Percentiles rank a stretch among this genome's conserved stretches.
Evolutionary conservation across 2,329 filamentous ascomycete genomes (phyloP).

Genomic region (Septoria linicola): DNA sequence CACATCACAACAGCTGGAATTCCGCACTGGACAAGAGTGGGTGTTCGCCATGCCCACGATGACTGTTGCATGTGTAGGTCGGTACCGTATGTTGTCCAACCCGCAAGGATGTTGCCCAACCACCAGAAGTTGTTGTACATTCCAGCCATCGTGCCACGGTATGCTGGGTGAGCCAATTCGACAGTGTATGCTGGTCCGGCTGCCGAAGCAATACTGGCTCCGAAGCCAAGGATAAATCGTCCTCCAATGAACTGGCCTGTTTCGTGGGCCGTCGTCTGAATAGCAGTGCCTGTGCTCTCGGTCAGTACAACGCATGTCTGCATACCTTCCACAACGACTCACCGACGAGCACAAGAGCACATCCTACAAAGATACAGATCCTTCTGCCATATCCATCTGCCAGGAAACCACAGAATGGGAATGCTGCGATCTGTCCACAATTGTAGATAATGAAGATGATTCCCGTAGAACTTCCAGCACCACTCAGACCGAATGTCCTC

Average conservation of each 20-base stretch:
- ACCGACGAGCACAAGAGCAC: constrained; percentile 53
- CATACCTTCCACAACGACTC: not conserved
- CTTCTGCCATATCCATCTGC: constrained; percentile 51
- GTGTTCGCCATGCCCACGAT: constrained; percentile 50
- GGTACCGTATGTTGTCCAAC: constrained; percentile 39
- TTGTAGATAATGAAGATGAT: constrained; percentile 49
- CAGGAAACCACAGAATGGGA: constrained; percentile 46
- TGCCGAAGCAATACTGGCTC: constrained; percentile 55
- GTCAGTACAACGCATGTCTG: not conserved
- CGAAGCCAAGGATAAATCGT: constrained; percentile 45
- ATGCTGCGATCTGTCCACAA: constrained; percentile 52
- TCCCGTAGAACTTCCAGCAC: constrained; percentile 50
- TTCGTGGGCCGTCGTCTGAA: constrained; percentile 51
- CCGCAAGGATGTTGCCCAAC: constrained; percentile 54
- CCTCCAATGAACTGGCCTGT: constrained; percentile 55
- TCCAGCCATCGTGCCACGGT: constrained; percentile 60
- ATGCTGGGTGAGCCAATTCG: constrained; percentile 61
- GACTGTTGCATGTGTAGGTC: constrained; percentile 27
- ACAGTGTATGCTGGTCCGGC: constrained; percentile 62
- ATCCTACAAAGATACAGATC: constrained; percentile 58
- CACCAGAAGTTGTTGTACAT: constrained; percentile 52
- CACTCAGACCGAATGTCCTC: constrained; percentile 49
- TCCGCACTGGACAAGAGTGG: constrained; percentile 30
- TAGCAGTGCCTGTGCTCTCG: constrained; percentile 38
- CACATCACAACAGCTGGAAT: constrained; percentile 49